A percentile compares a stretch with the other conserved stretches of the same genome.
These are phyloP conservation scores for Agrostemma githago DNA, from an alignment of 148 eudicot species.

Conservation along the genomic window DNA sequence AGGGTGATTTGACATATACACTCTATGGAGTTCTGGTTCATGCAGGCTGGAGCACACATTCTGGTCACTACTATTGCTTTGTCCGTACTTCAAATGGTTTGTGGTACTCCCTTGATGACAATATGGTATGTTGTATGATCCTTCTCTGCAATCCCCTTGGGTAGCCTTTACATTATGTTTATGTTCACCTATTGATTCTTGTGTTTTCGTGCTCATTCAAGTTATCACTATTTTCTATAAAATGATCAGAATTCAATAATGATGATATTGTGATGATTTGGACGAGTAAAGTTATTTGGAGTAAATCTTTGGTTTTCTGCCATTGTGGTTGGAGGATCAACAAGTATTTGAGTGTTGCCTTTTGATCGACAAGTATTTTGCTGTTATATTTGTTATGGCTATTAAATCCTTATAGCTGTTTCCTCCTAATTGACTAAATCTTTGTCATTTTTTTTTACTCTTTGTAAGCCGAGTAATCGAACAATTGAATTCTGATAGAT, in stretches of 20 bases:
- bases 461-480: not conserved
- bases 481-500: not conserved
- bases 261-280: not conserved
- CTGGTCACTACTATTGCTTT: conserved; percentile 91
- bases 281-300: not conserved
- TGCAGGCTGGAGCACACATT: conserved; percentile 89
- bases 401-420: not conserved
- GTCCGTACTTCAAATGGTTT: conserved; percentile 86
- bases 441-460: not conserved
- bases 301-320: not conserved
- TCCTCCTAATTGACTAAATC: not conserved
- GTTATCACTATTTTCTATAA: not conserved
- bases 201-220: not conserved
- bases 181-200: not conserved
- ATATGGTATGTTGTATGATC: conserved; percentile 46
- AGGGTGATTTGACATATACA: conserved; percentile 79
- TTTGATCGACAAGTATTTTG: not conserved
- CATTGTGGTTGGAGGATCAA: not conserved
- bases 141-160: not conserved
- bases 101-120: conserved; percentile 93
- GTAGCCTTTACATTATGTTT: not conserved
- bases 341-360: not conserved
- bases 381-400: no score
- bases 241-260: not conserved
- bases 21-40: conserved; percentile 97